These are phyloP conservation scores for Saposhnikovia divaricata DNA, from an alignment of 129 eudicot species.

Conservation along the genomic window DNA sequence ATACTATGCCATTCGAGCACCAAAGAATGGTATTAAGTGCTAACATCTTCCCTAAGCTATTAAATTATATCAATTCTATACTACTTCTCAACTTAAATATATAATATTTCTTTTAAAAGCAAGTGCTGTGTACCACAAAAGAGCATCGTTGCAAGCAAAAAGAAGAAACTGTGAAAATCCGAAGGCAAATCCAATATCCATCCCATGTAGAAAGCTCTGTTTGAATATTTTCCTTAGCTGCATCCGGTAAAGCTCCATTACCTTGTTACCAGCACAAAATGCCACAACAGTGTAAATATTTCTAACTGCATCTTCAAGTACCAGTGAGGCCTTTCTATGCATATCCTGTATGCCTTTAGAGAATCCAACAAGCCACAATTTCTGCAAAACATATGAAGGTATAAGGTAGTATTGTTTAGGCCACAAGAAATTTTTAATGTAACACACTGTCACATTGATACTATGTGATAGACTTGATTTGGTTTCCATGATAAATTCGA, in stretches of 20 bases:
- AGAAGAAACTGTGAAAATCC: constrained; percentile 32
- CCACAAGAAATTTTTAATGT: not conserved
- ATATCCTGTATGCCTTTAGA: constrained; percentile 96
- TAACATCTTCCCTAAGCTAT: not conserved
- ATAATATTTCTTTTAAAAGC: constrained; percentile 1
- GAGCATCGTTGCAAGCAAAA: constrained; percentile 28
- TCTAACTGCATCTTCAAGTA: constrained; percentile 92
- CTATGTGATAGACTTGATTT: not conserved
- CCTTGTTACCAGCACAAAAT: constrained; percentile 63
- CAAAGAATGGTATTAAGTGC: not conserved
- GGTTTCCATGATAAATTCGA: not conserved
- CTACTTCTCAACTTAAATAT: not conserved
- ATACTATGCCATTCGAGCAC: not conserved
- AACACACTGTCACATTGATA: not conserved
- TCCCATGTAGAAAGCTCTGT: constrained; percentile 29
- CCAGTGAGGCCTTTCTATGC: constrained; percentile 96
- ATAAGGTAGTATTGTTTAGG: not conserved
- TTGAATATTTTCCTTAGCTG: constrained; percentile 23
- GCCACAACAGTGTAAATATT: too few relatives aligned
- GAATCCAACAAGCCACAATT: constrained; percentile 95
- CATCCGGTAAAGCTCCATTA: constrained; percentile 82
- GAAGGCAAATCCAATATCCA: constrained; percentile 30
- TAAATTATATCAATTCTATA: not conserved
- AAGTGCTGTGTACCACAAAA: constrained; percentile 23
- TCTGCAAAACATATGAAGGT: constrained; percentile 33